A percentile compares a stretch with the other conserved stretches of the same genome.
These are phyloP conservation scores for Stereum hirsutum DNA, from an alignment of 1,284 basidiomycete species.

Conservation along the genomic window DNA sequence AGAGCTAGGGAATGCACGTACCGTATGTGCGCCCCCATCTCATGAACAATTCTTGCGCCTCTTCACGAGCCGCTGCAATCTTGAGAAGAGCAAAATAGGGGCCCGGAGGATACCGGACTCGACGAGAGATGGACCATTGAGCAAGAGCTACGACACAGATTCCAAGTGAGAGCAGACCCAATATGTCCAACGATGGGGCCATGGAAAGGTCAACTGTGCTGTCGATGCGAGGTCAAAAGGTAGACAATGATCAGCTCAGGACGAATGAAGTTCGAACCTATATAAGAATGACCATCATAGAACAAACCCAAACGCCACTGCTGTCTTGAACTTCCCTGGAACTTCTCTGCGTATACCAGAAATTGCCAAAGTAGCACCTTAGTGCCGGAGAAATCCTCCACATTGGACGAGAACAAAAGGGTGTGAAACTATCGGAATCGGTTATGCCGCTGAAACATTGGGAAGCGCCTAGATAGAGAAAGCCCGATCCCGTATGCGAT, in stretches of 20 bases:
- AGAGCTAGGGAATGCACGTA: slow-evolving; percentile 12
- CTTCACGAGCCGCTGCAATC: slow-evolving; percentile 26
- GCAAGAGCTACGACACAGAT: not conserved
- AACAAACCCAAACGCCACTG: not conserved
- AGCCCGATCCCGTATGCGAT: too few species aligned
- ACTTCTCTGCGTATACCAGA: not conserved
- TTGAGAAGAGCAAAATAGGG: slow-evolving; percentile 41
- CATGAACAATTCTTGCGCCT: slow-evolving; percentile 31
- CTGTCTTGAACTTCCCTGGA: not conserved
- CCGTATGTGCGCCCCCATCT: slow-evolving; percentile 19
- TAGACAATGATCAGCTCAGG: not conserved
- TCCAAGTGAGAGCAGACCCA: not conserved
- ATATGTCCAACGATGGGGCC: not conserved
- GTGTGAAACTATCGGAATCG: too few species aligned
- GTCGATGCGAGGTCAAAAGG: not conserved
- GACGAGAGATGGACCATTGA: not conserved
- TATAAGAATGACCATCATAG: not conserved
- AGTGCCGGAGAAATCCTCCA: too few species aligned
- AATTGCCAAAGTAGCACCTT: not conserved
- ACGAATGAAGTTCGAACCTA: not conserved
- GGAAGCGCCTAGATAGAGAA: too few species aligned
- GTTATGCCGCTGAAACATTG: too few species aligned
- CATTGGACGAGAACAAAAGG: too few species aligned
- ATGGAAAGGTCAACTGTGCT: not conserved
- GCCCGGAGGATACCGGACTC: slow-evolving; percentile 17